Evolutionary conservation across 306 rosid genomes (phyloP), one percentile per base, ranked within the genome.

Genomic region (Betula pendula): DNA sequence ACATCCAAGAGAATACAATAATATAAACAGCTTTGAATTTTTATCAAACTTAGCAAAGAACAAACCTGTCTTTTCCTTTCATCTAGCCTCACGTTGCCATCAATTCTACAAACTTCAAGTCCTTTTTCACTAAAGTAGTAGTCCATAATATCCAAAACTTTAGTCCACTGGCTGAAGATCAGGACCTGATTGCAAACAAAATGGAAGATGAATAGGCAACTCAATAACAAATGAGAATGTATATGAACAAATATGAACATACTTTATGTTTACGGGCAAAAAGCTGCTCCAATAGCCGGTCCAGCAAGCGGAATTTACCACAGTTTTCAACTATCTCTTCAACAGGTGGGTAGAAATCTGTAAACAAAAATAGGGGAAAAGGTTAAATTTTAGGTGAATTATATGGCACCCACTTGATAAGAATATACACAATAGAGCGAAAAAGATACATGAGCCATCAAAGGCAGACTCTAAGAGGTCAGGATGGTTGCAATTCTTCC

Each of bases 401-500:
- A 59, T 25, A 31, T 16, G 45, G 55, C 10, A 59, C 51, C 72
- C 12, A 24, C 70, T 68, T 72, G 20, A 77, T 70, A 80, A 29
- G 56, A 69, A 9, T 51, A 42, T 71, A 81, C 12, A 5, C 33
- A 84, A 50, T 27, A 68, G 43, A 44, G 49, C 0, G 52, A 50
- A 75, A 20, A 44, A 79, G 71, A 40, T 75, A 96, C 99, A 72
- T 29, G 97, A 86, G 69, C 68, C 84, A 71, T 91, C 92, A 81
- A 78, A 88, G 45, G 79, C 84, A 1, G 97, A 82, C 68, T 89
- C 89, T 74, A 96, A 68, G 66, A 96, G 89, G 75, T 96, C 99
- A 25, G 99, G 99, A 87, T 92, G 99, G 87, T 87, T 89, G 82
- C 99, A 96, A 84, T 87, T 91, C 86, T 96, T 96, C 79, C 99